Evolutionary conservation across 2,329 filamentous ascomycete species (phyloP).

Genomic region (Nemania sp.): DNA sequence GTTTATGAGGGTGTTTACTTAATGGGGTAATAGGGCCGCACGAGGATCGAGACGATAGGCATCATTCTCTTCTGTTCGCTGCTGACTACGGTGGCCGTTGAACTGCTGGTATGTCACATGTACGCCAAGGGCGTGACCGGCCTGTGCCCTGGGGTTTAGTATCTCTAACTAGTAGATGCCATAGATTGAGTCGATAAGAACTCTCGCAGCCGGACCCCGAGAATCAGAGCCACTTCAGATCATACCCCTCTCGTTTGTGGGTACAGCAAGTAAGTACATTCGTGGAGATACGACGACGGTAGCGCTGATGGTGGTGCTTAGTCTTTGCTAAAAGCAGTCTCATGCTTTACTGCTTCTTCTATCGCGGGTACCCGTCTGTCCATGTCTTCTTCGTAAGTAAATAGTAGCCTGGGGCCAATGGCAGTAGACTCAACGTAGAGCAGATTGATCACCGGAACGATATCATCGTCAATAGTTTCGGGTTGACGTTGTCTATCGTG

Average conservation of each 20-base stretch:
- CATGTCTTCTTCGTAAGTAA: slow-evolving; percentile 64
- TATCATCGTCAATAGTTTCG: slow-evolving; percentile 66
- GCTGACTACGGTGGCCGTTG: slow-evolving; percentile 74
- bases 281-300: slow-evolving; percentile 12
- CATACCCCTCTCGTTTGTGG: slow-evolving; percentile 67
- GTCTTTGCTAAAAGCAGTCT: slow-evolving; percentile 64
- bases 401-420: background rate
- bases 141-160: slow-evolving; percentile 30
- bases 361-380: slow-evolving; percentile 65
- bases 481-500: slow-evolving; percentile 66
- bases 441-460: slow-evolving; percentile 68
- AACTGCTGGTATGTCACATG: slow-evolving; percentile 63
- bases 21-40: slow-evolving; percentile 60
- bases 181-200: slow-evolving; percentile 67
- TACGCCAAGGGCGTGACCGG: slow-evolving; percentile 4
- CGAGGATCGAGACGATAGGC: slow-evolving; percentile 72
- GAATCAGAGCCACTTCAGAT: slow-evolving; percentile 61
- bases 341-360: slow-evolving; percentile 66
- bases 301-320: slow-evolving; percentile 43
- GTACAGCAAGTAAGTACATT: slow-evolving; percentile 61
- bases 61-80: slow-evolving; percentile 75
- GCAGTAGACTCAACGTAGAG: slow-evolving; percentile 27
- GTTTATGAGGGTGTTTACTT: slow-evolving; percentile 18
- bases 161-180: slow-evolving; percentile 39
- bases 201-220: slow-evolving; percentile 58